These are phyloP conservation scores for Vicia villosa DNA, from an alignment of 306 rosid species.

Conservation along the genomic window DNA sequence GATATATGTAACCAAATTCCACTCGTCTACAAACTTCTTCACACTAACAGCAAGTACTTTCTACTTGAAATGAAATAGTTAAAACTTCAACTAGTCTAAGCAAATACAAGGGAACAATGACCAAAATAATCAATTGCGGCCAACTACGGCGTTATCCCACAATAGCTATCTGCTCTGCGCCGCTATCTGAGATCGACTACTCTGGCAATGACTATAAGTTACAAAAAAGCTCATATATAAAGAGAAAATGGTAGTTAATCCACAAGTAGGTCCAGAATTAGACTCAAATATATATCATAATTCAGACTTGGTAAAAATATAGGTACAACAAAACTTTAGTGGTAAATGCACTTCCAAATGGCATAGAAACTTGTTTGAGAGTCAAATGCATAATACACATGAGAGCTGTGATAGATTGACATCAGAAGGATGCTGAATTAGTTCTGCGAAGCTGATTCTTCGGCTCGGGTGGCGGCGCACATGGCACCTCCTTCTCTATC, in stretches of 20 bases:
- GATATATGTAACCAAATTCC: not conserved
- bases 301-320: conserved; percentile 5
- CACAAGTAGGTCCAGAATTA: not conserved
- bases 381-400: conserved; percentile 7
- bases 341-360: not conserved
- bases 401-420: conserved; percentile 4
- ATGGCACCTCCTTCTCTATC: conserved; percentile 32
- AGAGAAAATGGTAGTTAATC: not conserved
- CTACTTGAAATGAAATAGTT: not conserved
- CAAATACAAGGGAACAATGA: not conserved
- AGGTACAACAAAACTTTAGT: conserved; percentile 15
- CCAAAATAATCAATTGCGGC: too few relatives aligned
- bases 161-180: too few relatives aligned
- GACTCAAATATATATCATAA: conserved; percentile 6
- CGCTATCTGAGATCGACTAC: too few relatives aligned
- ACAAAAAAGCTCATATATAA: not conserved
- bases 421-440: conserved; percentile 40
- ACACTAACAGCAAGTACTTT: not conserved
- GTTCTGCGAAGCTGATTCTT: conserved; percentile 48
- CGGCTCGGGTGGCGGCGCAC: conserved; percentile 37
- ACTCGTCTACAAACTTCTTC: not conserved
- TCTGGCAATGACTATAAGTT: not conserved
- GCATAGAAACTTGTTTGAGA: conserved; percentile 15
- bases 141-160: too few relatives aligned
- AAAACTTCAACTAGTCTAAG: not conserved